phyloP scores from a whole-genome alignment of 148 eudicot genomes.

The Beta vulgaris region DNA sequence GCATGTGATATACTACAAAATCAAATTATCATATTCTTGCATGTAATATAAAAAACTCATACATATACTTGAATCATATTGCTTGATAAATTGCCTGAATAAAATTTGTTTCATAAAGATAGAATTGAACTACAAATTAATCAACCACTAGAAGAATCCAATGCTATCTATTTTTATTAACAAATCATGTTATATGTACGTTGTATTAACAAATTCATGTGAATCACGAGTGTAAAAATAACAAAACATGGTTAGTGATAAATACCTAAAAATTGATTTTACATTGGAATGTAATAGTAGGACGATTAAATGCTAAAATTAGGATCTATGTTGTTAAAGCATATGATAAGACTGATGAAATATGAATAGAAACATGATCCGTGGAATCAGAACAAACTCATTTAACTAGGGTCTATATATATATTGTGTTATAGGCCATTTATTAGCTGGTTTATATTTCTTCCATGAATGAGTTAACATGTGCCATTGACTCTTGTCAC shows the following conservation, averaged over 20 bases:
- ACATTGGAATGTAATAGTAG: neutral
- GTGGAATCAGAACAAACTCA: slow-evolving; percentile 18
- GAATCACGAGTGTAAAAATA: slow-evolving; percentile 15
- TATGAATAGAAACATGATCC: slow-evolving; percentile 17
- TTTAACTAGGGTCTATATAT: slow-evolving; percentile 9
- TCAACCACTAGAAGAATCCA: neutral
- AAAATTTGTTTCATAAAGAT: neutral
- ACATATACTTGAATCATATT: no score
- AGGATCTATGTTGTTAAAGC: neutral
- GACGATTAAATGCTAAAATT: neutral
- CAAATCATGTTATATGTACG: neutral
- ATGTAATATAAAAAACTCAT: no score
- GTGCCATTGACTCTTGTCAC: slow-evolving; percentile 27
- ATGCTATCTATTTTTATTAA: neutral
- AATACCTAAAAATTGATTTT: neutral
- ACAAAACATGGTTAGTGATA: neutral
- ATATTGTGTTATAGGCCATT: neutral
- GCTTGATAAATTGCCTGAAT: no score
- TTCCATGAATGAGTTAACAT: slow-evolving; percentile 12
- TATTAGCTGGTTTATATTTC: slow-evolving; percentile 1
- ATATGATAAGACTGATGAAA: slow-evolving; percentile 8
- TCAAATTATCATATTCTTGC: no score
- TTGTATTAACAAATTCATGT: slow-evolving; percentile 9
- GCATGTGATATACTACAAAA: no score
- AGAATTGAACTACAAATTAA: neutral